Evolutionary conservation across 768 basidiomycete species (phyloP), one percentile per base, ranked within the genome.

Genomic region (Leucocoprinus leucothites): DNA sequence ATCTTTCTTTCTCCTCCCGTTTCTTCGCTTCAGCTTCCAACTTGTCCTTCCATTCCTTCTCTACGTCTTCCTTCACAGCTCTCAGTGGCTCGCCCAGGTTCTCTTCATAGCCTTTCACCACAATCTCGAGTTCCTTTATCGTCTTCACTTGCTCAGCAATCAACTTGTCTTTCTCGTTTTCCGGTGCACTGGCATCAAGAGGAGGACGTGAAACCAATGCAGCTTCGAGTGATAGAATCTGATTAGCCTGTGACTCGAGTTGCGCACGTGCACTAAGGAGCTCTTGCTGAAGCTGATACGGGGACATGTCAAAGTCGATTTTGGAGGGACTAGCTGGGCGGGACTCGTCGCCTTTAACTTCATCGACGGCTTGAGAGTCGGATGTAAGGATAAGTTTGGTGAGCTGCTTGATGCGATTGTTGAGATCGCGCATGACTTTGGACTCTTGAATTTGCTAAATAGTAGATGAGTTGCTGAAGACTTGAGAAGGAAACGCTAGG

Each of bases 281-380:
- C 58, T 94, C 91, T 76, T 95, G 90, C 73, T 94, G 92, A 1
- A 96, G 77, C 74, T 93, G 87, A 59, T 92, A 92, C 2, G 91
- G 89, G 0, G 89, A 83, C 83, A 90, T 84, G 65, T 94, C 90
- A 62, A 93, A 95, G 67, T 95, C 91, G 28, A 97, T 74, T 73
- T 95, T 96, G 52, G 81, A 80, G 0, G 94, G 94, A 69, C 92
- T 94, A 5, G 76, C 77, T 0, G 94, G 89, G 16, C 89, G 76
- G 22, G 89, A 87, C 49, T 89, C 87, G 53, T 83, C 84, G 45
- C 82, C 84, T 58, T 77, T 82, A 48, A 61, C 73, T 56, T 88
- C 86, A 59, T 86, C 87, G 26, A 96, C 85, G 1, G 83, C 89
- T 59, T 91, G 86, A 59, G 90, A 92, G 28, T 48, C 47, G 18